Evolutionary conservation across 1,284 basidiomycete genomes (phyloP), one percentile per base, ranked within the genome.

Genomic region (Apiotrichum domesticum): DNA sequence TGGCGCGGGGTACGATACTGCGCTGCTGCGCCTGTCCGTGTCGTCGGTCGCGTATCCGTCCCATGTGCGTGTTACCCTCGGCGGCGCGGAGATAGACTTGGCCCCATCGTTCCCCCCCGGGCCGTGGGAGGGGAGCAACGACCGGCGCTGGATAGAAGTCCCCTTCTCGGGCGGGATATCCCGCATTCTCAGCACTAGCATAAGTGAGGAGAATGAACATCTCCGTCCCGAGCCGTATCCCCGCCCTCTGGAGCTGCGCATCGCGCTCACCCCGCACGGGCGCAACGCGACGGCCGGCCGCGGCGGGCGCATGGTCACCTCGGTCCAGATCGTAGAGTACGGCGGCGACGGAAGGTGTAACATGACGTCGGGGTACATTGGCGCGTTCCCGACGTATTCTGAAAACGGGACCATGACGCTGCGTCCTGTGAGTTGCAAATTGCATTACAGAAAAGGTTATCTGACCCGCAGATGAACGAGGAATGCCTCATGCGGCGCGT

Each of bases 401-500:
- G 62, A 66, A 29, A 56, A 71, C 41, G 71, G 72, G 3, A 49
- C 43, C 2, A 54, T 72, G 33, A 71, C 70, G 6, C 62, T 76
- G 3, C 58, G 74, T 35, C 74, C 75, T 9, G 69, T 71, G 35
- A 58, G 69, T 66, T 29, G 37, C 29, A 29, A 29, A 3, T 29
- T 29, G 29, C 29, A 3, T 29, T 29, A 3, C 29, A 3, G 29
- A 3, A 29, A 29, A 29, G 29, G 29, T 29, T 29, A 5, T 39
- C 37, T 39, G 45, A 46, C 32, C 7, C 9, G 14, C 53, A 74
- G 40, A 90, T 88, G 3, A 89, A 90, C 66, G 86, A 89, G 65
- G 86, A 84, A 67, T 91, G 89, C 68, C 81, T 91, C 52, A 91
- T 92, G 89, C 85, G 89, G 35, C 79, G 80, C 48, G 85, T 89